Evolutionary conservation across 2,329 filamentous ascomycete species (phyloP), one percentile per base, ranked within the genome.

Genomic region (Teratosphaeria zuluensis): DNA sequence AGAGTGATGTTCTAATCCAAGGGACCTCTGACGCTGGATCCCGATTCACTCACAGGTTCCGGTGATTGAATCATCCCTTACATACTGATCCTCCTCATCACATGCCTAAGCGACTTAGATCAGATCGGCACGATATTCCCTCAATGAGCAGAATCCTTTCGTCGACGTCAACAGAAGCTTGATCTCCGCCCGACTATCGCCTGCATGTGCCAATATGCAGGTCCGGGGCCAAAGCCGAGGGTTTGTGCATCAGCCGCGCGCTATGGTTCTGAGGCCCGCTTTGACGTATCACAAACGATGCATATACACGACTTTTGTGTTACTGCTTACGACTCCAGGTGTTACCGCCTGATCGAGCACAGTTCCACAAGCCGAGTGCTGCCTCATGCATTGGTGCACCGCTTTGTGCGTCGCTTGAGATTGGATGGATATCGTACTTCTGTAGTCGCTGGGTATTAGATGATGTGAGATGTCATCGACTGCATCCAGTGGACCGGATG

Each of bases 1-100:
- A 64, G 52, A 65, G 46, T n/a, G 51, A 62, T 51, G 33, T 7
- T 51, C 8, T 2, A 51, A 30, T n/a, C n/a, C 28, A 30, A 61
- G 62, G 59, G 62, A 55, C 59, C 54, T 63, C 60, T 64, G 63
- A 63, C 61, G 52, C 62, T 55, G 54, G 57, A 53, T 56, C 46
- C 52, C 60, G 19, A 38, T 53, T 38, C 11, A 9, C 7, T 11
- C 31, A 59, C 57, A 31, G 59, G 32, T 55, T 55, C 32, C 31
- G 53, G 58, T 48, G 53, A 61, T 60, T 60, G 61, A 58, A 63
- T 61, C 55, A 33, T 55, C 57, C 48, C 56, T 53, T 31, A 61
- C 61, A 63, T n/a, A 51, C 12, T 24, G 5, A 48, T 9, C 14
- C 4, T 16, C n/a, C 42, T 46, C n/a, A n/a, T 14, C 4, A 12